phyloP scores from a whole-genome alignment of 148 eudicot species.

The Nyssa sinensis region DNA sequence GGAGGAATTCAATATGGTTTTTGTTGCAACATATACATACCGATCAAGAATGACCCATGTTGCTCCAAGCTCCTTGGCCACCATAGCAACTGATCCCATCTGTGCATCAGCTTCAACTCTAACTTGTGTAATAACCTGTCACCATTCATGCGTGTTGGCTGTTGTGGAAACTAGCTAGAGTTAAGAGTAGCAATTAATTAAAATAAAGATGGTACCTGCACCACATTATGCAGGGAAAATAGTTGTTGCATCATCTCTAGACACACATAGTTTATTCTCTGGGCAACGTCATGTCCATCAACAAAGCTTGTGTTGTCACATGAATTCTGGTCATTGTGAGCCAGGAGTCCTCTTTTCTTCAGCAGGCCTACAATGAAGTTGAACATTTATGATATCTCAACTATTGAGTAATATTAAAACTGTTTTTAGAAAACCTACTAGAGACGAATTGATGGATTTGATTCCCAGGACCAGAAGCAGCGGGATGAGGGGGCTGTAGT shows the following conservation, averaged over 20 bases:
- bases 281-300: constrained; percentile 8
- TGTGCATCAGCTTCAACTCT: constrained; percentile 14
- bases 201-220: constrained; percentile 8
- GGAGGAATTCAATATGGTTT: no score
- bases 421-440: background rate
- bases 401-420: no score
- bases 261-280: constrained; percentile 11
- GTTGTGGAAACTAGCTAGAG: no score
- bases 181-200: no score
- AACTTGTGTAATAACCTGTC: constrained; percentile 14
- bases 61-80: constrained; percentile 12
- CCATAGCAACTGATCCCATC: constrained; percentile 14
- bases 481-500: background rate
- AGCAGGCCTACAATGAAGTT: background rate
- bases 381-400: no score
- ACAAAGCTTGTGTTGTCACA: background rate
- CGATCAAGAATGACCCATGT: constrained; percentile 23
- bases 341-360: constrained; percentile 7
- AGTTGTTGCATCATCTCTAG: constrained; percentile 11
- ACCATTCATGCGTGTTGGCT: background rate
- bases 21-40: no score
- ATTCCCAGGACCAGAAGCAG: background rate
- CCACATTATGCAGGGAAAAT: constrained; percentile 10
- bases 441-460: constrained; percentile 7
- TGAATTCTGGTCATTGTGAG: background rate